Evolutionary conservation across 257 asterid species (phyloP), one percentile per base, ranked within the genome.

Genomic region (Solanum sejunctum): DNA sequence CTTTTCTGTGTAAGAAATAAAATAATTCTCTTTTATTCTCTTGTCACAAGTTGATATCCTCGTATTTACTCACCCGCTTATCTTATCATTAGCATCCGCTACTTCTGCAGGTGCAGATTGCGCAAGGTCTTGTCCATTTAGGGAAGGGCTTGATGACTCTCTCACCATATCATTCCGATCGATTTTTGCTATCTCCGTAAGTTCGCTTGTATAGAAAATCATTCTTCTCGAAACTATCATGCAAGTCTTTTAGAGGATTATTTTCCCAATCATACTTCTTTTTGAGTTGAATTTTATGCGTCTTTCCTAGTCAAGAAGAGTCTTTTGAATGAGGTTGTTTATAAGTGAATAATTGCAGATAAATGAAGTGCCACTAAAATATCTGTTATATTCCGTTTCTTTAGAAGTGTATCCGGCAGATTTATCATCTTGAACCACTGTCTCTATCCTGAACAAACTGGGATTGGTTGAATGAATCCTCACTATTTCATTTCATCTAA

Each of bases 51-150:
- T 51, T 21, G 23, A 58, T 57, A 18, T 43, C 21, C 67, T 43
- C n/a, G 58, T 43, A 39, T 36, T 81, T n/a, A 9, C 71, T 43
- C 56, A n/a, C 41, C 72, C 16, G 7, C 23, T 58, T 61, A 23
- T 36, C 45, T 82, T 17, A 45, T 41, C 13, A 32, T 26, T 85
- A 84, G 69, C 67, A 11, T 51, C 28, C 66, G 71, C 80, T 55
- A 80, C 73, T 81, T 87, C 18, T 87, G 88, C 90, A 96, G 99
- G 98, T 93, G n/a, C 94, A 97, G 58, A 95, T 96, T 75, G 99
- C 98, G 73, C 99, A 96, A 89, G 98, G 99, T 83, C 96, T 96
- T 85, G 98, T 93, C 49, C 98, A 95, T 88, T 61, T 96, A 85
- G 99, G 98, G 23, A 96, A 96, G 87, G 98, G 99, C 63, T 84